Percentiles rank a stretch among this genome's conserved stretches.
These are phyloP conservation scores for Lactarius psammicola DNA, from an alignment of 768 basidiomycete genomes.

Conservation along the genomic window DNA sequence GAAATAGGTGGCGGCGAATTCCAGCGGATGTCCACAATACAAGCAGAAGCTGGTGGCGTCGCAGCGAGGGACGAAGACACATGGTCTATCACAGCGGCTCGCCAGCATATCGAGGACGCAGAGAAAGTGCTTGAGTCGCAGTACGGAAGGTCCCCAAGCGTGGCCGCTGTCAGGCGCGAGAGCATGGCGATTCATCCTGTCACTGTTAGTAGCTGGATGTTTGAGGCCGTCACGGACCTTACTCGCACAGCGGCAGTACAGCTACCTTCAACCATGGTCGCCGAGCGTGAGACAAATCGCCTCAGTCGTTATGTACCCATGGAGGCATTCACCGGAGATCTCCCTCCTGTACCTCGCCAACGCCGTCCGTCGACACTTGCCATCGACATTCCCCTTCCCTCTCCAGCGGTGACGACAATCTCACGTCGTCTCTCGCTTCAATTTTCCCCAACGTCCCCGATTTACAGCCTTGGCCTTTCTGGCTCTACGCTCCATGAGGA, in stretches of 20 bases:
- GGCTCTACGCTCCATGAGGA: conserved; percentile 36
- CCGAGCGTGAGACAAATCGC: conserved; percentile 31
- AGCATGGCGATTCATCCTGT: conserved; percentile 53
- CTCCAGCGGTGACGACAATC: conserved; percentile 38
- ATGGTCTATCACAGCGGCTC: conserved; percentile 31
- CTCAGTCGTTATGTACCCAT: conserved; percentile 41
- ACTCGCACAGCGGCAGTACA: conserved; percentile 38
- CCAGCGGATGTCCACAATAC: conserved; percentile 59
- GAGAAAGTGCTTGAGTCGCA: conserved; percentile 49
- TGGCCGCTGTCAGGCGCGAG: conserved; percentile 39
- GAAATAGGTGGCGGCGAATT: conserved; percentile 68
- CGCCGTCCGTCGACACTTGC: conserved; percentile 43
- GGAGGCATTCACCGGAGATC: conserved; percentile 33
- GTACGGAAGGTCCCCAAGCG: conserved; percentile 39
- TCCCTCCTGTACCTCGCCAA: conserved; percentile 27
- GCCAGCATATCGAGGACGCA: conserved; percentile 42
- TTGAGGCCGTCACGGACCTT: conserved; percentile 71
- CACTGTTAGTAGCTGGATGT: conserved; percentile 81
- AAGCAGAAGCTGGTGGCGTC: conserved; percentile 52
- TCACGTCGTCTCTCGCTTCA: conserved; percentile 57
- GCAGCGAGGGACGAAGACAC: conserved; percentile 40
- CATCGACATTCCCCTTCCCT: conserved; percentile 39
- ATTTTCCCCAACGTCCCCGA: conserved; percentile 53
- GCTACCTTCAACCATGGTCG: conserved; percentile 33
- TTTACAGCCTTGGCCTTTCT: conserved; percentile 29